Evolutionary conservation across 2,329 filamentous ascomycete genomes (phyloP).

Genomic region (Dothideomycetes sp.): DNA sequence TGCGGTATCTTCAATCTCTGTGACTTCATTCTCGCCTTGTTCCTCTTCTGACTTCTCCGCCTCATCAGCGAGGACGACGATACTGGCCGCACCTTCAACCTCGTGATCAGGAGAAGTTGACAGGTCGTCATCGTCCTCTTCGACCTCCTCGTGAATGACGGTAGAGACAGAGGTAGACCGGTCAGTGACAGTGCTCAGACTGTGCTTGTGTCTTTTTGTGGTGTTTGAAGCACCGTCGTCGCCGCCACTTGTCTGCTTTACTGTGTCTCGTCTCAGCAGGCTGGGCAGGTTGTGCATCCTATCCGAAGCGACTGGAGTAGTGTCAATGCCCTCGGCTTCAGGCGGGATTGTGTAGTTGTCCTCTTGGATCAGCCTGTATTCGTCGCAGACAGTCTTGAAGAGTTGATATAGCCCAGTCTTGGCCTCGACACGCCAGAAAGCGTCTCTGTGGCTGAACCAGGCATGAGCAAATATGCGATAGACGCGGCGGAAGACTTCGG

Average conservation of each 20-base stretch:
- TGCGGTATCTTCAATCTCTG: conserved; percentile 46
- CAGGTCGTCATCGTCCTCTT: conserved; percentile 38
- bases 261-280: conserved; percentile 25
- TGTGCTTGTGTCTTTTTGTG: conserved; percentile 74
- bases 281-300: conserved; percentile 9
- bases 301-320: conserved; percentile 13
- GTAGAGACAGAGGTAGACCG: conserved; percentile 64
- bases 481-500: conserved; percentile 87
- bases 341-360: conserved; percentile 94
- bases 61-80: conserved; percentile 11
- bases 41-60: conserved; percentile 37
- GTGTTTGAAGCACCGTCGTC: conserved; percentile 39
- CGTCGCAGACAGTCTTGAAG: conserved; percentile 94
- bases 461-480: conserved; percentile 97
- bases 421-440: conserved; percentile 89
- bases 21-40: conserved; percentile 60
- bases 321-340: conserved; percentile 77
- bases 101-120: conserved; percentile 4
- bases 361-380: conserved; percentile 76
- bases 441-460: conserved; percentile 92
- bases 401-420: conserved; percentile 89
- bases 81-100: no score
- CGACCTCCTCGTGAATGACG: conserved; percentile 73
- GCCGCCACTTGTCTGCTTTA: conserved; percentile 10
- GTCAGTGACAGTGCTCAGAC: conserved; percentile 49